phyloP scores from a whole-genome alignment of 768 basidiomycete genomes.

The Cystobasidium onofrii region DNA sequence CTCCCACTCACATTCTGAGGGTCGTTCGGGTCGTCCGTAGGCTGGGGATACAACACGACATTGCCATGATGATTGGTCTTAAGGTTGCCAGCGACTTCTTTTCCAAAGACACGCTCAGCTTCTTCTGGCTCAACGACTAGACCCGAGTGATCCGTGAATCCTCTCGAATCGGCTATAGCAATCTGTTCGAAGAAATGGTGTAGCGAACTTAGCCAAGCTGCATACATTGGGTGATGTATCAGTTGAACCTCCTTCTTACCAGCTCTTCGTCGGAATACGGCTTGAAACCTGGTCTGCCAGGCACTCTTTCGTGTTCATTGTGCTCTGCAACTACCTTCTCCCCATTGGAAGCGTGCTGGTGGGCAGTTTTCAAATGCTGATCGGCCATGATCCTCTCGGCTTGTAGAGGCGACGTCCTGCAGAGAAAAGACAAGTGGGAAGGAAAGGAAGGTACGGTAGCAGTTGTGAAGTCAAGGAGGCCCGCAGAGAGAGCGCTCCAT shows the following conservation, averaged over 20 bases:
- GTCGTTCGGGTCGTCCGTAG: constrained; percentile 57
- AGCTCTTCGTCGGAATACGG: neutral
- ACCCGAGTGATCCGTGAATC: constrained; percentile 33
- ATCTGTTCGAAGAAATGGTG: neutral
- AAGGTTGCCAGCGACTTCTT: constrained; percentile 52
- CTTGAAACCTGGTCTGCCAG: neutral
- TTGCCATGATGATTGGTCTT: constrained; percentile 57
- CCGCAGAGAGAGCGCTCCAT: no score
- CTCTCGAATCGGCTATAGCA: constrained; percentile 12
- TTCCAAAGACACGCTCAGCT: constrained; percentile 58
- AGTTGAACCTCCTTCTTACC: neutral
- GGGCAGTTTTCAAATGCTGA: neutral
- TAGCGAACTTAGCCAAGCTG: neutral
- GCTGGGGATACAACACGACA: constrained; percentile 61
- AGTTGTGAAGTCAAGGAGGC: no score
- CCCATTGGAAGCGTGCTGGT: neutral
- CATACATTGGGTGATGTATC: no score
- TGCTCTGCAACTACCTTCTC: neutral
- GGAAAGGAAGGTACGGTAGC: no score
- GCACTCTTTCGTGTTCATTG: neutral
- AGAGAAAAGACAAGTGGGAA: no score
- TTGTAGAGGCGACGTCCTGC: no score
- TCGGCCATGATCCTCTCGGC: neutral
- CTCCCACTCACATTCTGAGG: constrained; percentile 55
- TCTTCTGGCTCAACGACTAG: constrained; percentile 47